A percentile compares a stretch with the other conserved stretches of the same genome.
These are phyloP conservation scores for Isoetes taiwanensis DNA, from an alignment of 75 land plant species.

Conservation along the genomic window DNA sequence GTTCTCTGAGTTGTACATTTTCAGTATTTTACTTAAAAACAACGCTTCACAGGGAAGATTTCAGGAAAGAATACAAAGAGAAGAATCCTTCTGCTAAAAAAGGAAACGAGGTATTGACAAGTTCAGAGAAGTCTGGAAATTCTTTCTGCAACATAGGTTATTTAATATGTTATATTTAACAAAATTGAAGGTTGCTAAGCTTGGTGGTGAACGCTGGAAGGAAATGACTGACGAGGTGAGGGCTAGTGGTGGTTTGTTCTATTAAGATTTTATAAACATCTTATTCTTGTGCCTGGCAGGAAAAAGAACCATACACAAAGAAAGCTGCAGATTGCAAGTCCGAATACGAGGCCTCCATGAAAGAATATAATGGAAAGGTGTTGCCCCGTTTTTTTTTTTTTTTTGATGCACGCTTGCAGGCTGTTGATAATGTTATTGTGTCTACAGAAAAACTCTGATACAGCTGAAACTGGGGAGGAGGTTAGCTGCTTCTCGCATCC, in stretches of 20 bases:
- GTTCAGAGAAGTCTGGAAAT: no score
- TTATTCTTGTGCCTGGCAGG: conserved; percentile 4
- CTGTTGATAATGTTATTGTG: no score
- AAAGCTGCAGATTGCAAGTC: not conserved
- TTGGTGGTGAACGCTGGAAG: conserved; percentile 4
- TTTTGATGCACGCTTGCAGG: no score
- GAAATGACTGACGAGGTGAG: not conserved
- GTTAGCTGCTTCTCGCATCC: no score
- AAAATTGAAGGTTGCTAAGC: not conserved
- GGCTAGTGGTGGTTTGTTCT: no score
- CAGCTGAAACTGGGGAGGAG: no score
- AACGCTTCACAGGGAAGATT: not conserved
- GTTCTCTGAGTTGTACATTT: not conserved
- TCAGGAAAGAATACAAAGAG: not conserved
- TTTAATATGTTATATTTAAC: not conserved
- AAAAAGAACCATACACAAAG: not conserved
- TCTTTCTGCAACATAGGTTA: no score
- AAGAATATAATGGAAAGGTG: no score
- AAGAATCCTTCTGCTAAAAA: not conserved
- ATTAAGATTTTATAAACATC: not conserved
- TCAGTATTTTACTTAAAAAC: not conserved
- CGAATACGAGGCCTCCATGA: not conserved
- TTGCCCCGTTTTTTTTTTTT: no score
- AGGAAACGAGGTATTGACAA: no score
- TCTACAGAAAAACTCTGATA: no score